Percentiles rank a stretch among this genome's conserved stretches.
Evolutionary conservation across 192 early-diverging fungal species (phyloP).

Genomic region (Allomyces arbusculus): DNA sequence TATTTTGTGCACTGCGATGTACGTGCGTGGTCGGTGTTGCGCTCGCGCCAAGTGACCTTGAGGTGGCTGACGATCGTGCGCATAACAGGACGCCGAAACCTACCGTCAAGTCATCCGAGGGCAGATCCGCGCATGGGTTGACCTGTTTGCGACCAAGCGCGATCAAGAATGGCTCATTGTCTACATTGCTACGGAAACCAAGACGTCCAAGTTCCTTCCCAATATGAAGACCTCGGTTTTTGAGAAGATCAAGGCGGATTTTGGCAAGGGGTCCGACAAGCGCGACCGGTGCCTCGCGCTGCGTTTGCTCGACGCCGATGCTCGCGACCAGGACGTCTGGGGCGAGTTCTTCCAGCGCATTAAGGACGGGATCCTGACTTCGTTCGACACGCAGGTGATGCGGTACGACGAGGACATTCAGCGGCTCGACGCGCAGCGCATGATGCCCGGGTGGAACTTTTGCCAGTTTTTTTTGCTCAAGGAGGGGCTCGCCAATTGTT

Average conservation of each 20-base stretch:
- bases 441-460: conserved; percentile 98
- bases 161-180: conserved; percentile 82
- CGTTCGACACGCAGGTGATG: conserved; percentile 55
- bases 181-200: conserved; percentile 22
- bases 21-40: conserved; percentile 2
- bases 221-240: conserved; percentile 42
- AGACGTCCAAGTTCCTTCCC: background rate
- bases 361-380: conserved; percentile 47
- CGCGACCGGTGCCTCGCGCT: background rate
- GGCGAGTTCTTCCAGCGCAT: conserved; percentile 44
- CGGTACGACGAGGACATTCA: conserved; percentile 71
- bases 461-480: conserved; percentile 92
- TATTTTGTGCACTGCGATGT: conserved; percentile 66
- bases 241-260: conserved; percentile 76
- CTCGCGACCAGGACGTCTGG: conserved; percentile 44
- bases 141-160: conserved; percentile 47
- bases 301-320: conserved; percentile 15
- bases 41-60: background rate
- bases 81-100: conserved; percentile 44
- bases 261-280: conserved; percentile 19
- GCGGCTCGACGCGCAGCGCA: conserved; percentile 68
- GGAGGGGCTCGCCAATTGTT: conserved; percentile 66
- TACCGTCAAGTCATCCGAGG: conserved; percentile 44
- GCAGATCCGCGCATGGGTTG: conserved; percentile 60
- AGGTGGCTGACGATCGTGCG: background rate